Evolutionary conservation across 805 yeast genomes (phyloP), one percentile per base, ranked within the genome.

Genomic region (Hyphopichia homilentoma): DNA sequence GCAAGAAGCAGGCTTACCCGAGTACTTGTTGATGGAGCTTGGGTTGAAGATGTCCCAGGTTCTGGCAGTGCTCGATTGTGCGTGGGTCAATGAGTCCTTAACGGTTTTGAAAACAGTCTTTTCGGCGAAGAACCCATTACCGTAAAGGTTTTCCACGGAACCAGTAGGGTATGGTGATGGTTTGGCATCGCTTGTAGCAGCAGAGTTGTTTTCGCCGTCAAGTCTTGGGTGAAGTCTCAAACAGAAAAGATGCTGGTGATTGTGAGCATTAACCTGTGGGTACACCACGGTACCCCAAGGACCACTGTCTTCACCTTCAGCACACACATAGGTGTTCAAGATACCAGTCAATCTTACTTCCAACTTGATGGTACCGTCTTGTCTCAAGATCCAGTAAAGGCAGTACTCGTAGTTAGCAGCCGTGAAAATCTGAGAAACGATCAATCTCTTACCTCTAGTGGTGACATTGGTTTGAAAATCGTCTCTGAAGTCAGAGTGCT

Each of bases 391-490:
- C 87, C 88, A 84, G 70, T 84, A 84, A 54, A 84, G 67, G 63
- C 88, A 81, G 69, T 84, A 84, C 66, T 84, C 94, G 56, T 82
- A 82, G 70, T 84, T 84, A 30, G 89, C 87, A 47, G 90, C 90
- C 30, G 94, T 84, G 66, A 84, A 84, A 53, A 84, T 81, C 62
- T 84, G 90, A 16, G 89, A 82, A 35, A 84, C 65, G 38, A 83
- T 72, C 58, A 84, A 71, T 58, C 73, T 79, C 47, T 82, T 79
- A 31, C 87, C 83, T 65, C 94, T 75, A 32, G 87, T 79, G 40
- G 78, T 82, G 45, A 83, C 73, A 22, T 83, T 75, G 34, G 90
- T 84, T 41, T 77, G 78, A 61, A 81, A 82, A 52, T 71, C 76
- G 57, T 84, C 90, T 68, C 93, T 76, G 67, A 81, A 84, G 61